Evolutionary conservation across 2,329 filamentous ascomycete genomes (phyloP).

Genomic region (Alternaria gaisen): DNA sequence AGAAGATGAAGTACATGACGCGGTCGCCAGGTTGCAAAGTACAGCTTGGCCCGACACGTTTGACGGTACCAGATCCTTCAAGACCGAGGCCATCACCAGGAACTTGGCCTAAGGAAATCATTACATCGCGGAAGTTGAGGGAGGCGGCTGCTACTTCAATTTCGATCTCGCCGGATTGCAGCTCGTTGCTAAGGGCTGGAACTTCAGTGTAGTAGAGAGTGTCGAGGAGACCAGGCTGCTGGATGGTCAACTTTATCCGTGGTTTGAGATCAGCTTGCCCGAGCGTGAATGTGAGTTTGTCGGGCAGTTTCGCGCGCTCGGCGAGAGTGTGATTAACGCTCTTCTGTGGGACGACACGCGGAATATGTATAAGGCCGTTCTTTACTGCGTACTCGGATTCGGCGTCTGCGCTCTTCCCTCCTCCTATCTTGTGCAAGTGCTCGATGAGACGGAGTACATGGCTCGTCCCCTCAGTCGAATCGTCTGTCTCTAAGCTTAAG

Average conservation of each 20-base stretch:
- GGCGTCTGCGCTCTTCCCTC: background rate
- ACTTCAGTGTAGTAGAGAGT: conserved; percentile 21
- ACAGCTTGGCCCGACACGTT: conserved; percentile 14
- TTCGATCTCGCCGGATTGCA: conserved; percentile 24
- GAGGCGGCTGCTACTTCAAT: conserved; percentile 22
- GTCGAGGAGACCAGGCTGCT: conserved; percentile 21
- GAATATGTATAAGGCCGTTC: conserved; percentile 18
- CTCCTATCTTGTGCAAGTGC: conserved; percentile 17
- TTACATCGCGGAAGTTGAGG: conserved; percentile 29
- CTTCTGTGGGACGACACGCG: conserved; percentile 15
- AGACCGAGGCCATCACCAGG: conserved; percentile 14
- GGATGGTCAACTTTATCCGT: conserved; percentile 18
- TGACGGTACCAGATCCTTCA: conserved; percentile 25
- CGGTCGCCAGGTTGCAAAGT: conserved; percentile 14
- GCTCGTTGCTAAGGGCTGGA: background rate
- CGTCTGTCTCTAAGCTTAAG: conserved; percentile 14
- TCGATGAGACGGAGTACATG: conserved; percentile 8
- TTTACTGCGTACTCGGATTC: conserved; percentile 19
- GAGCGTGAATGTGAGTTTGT: conserved; percentile 7
- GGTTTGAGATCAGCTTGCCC: conserved; percentile 12
- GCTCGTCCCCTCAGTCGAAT: background rate
- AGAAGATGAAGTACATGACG: conserved; percentile 20
- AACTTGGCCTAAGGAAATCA: conserved; percentile 14
- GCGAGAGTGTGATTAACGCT: conserved; percentile 15
- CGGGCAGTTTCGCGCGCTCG: conserved; percentile 5